Percentiles rank a stretch among this genome's conserved stretches.
Conservation (phyloP, 305 asterid species). For the Fraxinus paxiana region DNA sequence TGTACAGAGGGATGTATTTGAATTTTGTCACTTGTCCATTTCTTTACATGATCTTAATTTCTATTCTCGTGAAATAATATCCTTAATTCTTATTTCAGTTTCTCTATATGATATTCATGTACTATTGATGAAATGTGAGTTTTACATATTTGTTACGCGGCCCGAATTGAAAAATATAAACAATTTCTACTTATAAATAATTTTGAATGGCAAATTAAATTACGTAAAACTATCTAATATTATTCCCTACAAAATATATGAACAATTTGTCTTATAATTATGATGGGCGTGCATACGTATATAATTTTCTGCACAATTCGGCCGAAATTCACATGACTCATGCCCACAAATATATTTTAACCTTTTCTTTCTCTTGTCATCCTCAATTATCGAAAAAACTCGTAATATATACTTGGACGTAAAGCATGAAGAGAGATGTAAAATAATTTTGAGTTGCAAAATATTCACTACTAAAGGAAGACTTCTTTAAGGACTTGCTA, state of each 20-base stretch:
- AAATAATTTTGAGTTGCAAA: background rate
- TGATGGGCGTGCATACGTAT: background rate
- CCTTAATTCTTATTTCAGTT: background rate
- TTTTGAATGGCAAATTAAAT: background rate
- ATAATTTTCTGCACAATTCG: background rate
- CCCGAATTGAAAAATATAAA: background rate
- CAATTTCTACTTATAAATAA: no score
- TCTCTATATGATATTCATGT: background rate
- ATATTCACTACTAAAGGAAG: background rate
- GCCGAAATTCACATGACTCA: background rate
- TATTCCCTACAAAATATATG: background rate
- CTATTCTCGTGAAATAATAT: background rate
- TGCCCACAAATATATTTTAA: background rate
- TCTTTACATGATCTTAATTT: background rate
- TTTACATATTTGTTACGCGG: background rate
- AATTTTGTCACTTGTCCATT: background rate
- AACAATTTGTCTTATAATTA: background rate
- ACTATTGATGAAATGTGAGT: background rate
- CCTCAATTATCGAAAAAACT: background rate
- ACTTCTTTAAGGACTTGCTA: background rate
- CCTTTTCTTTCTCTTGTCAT: background rate
- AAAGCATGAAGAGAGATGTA: background rate
- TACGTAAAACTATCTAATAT: background rate
- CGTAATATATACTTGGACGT: background rate
- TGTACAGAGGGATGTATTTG: background rate